These are phyloP conservation scores for Trichoderma sp. DNA, from an alignment of 2,329 filamentous ascomycete genomes.

Conservation along the genomic window DNA sequence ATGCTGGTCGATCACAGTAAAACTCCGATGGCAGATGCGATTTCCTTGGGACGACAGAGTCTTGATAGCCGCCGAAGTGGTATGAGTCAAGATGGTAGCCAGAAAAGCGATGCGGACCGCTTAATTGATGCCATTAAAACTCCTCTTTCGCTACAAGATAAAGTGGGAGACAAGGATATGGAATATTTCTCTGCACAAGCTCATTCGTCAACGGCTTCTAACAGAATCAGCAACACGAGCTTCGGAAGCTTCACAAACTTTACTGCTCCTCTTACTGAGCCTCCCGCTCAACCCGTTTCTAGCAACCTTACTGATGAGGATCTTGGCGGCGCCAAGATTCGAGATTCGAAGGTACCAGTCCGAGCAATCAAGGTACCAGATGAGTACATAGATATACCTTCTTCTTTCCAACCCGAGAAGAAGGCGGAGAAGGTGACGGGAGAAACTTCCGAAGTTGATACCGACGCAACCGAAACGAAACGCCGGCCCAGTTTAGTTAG, in stretches of 20 bases:
- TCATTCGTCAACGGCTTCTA: constrained; percentile 20
- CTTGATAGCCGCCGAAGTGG: constrained; percentile 41
- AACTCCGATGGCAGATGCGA: constrained; percentile 28
- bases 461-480: constrained; percentile 26
- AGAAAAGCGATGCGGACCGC: constrained; percentile 66
- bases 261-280: constrained; percentile 3
- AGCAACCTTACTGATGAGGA: constrained; percentile 29
- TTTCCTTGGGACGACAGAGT: constrained; percentile 31
- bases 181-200: constrained; percentile 38
- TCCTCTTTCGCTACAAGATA: constrained; percentile 45
- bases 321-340: constrained; percentile 45
- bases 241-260: constrained; percentile 12
- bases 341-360: constrained; percentile 51
- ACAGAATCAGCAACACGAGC: not conserved
- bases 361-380: constrained; percentile 55
- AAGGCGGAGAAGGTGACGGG: constrained; percentile 46
- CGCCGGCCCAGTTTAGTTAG: constrained; percentile 36
- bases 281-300: not conserved
- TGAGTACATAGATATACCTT: constrained; percentile 46
- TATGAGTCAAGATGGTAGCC: constrained; percentile 53
- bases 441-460: constrained; percentile 47
- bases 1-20: constrained; percentile 60
- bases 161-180: constrained; percentile 43
- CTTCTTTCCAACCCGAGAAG: constrained; percentile 38
- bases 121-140: constrained; percentile 73